Conservation (phyloP, 805 yeast species). For the Scheffersomyces stipitis region DNA sequence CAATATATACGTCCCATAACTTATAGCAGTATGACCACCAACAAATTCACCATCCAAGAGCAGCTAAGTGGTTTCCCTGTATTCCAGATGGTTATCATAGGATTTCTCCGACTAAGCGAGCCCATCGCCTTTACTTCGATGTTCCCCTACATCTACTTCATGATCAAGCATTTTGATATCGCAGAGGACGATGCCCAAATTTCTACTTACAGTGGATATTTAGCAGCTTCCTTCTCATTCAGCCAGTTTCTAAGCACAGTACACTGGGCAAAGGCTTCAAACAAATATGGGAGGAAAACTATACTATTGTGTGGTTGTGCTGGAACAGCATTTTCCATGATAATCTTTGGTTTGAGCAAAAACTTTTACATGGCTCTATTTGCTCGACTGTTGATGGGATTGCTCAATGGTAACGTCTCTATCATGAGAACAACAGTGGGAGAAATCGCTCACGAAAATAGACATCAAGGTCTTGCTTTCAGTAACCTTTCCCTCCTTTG, state of each 20-base stretch:
- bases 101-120: background rate
- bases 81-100: background rate
- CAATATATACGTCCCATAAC: too few species aligned
- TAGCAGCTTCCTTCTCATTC: conserved; percentile 57
- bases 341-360: conserved; percentile 51
- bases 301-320: conserved; percentile 49
- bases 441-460: conserved; percentile 11
- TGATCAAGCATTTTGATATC: conserved; percentile 52
- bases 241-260: conserved; percentile 56
- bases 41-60: background rate
- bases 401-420: conserved; percentile 12
- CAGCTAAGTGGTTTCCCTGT: background rate
- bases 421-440: conserved; percentile 12
- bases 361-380: conserved; percentile 50
- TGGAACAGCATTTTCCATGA: conserved; percentile 47
- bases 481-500: conserved; percentile 11
- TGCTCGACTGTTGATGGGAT: conserved; percentile 53
- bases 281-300: conserved; percentile 53
- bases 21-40: background rate
- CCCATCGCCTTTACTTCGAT: conserved; percentile 24
- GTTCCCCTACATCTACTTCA: conserved; percentile 27
- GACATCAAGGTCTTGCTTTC: conserved; percentile 15
- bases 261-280: conserved; percentile 58
- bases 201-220: conserved; percentile 57
- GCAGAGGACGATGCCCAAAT: conserved; percentile 48